Evolutionary conservation across 2,329 filamentous ascomycete genomes (phyloP), one percentile per base, ranked within the genome.

Genomic region (Cryphonectria radicalis): DNA sequence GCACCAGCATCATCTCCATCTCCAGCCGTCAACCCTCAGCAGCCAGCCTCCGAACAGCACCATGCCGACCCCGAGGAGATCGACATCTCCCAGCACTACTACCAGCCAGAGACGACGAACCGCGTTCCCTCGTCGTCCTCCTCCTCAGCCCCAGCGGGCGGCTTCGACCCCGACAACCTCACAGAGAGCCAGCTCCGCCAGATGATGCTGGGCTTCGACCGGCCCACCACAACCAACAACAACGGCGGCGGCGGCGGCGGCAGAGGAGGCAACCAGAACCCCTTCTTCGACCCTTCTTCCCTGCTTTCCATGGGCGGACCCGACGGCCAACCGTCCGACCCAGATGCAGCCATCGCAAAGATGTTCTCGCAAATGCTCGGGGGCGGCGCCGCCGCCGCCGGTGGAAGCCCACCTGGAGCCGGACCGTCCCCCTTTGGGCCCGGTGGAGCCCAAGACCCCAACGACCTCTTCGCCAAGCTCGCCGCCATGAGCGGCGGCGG

Each of bases 31-130:
- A 75, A 32, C 75, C 81, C 40, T 75, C 80, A n/a, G 78, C 80
- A n/a, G 78, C 76, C 81, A 57, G 66, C 77, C 55, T 59, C 78
- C 10, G 67, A 77, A 40, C 74, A 79, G 32, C 78, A 80, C 40
- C 82, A 87, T 76, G 89, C 85, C 70, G 91, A 93, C 76, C 92
- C 92, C 7, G 92, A 90, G 6, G 93, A 94, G 80, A 87, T 93
- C 74, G 92, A 95, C 79, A 94, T 95, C 75, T 93, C 91, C n/a
- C 82, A 91, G 74, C 91, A 93, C 81, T 91, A 87, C 80, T 92
- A 92, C 80, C 81, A 86, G 46, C 90, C 90, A 1, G 80, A 82
- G 35, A 81, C 82, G 13, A 82, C 83, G 57, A 76, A 82, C 32
- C 81, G 82, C 67, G 77, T 83, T 67, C 76, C 80, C 46, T 3